Evolutionary conservation across 2,329 filamentous ascomycete species (phyloP), one percentile per base, ranked within the genome.

Genomic region (Chrysoporthe deuterocubensis): DNA sequence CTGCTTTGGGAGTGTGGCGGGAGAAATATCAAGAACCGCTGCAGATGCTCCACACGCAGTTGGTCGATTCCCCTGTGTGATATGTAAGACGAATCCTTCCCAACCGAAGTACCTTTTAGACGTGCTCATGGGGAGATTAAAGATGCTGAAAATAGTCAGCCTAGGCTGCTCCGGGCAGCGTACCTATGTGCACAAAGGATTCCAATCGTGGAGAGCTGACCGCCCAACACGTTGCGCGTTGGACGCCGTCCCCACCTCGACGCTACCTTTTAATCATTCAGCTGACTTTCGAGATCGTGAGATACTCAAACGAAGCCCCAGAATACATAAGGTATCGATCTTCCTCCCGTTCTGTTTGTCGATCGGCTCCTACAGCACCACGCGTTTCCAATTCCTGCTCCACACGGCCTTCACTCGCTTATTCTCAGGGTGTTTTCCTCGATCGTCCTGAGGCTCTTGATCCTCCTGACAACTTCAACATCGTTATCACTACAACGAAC

Each of bases 81-180:
- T 21, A 26, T 52, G 52, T 57, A 13, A 57, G 52, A 57, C 52
- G 52, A 57, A 57, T 57, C 52, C 52, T 57, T 57, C 52, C 32
- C 52, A 57, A 37, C 32, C 52, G 34, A 32, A n/a, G 26, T 21
- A 37, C 7, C 14, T 37, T 8, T 18, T 14, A 26, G 16, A 6
- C 26, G 14, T 21, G 16, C 16, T 57, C 52, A 18, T 18, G 14
- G 16, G 5, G 32, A 37, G 26, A 57, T 34, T 18, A 32, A 57
- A 32, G 52, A 57, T 37, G 7, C 52, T 57, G 52, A 57, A 57
- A 37, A 37, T 37, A 57, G 32, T 57, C 52, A 16, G 52, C 26
- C 52, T 57, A 57, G 32, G 32, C 14, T 57, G 14, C 34, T 57
- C 34, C 18, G 5, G 52, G 32, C 26, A 34, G 32, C 52, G 14